Evolutionary conservation across 495 filamentous ascomycete genomes (phyloP), one percentile per base, ranked within the genome.

Genomic region (Aspergillus hancockii): DNA sequence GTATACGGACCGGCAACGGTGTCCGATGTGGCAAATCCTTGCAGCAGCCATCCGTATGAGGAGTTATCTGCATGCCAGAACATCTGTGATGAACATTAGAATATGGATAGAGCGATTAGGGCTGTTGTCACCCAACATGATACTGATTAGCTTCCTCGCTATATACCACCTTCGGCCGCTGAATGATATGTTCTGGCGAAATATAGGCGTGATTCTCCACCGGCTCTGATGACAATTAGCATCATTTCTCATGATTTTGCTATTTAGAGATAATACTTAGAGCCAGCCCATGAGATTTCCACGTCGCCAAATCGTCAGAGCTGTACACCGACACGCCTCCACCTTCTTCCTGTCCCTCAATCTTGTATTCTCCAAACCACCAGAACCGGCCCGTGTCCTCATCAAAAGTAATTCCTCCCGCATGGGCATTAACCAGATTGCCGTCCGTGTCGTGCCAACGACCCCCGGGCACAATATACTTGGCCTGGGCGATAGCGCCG

Each of bases 21-120:
- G 38, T 63, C 55, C 19, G 67, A 64, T 1, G 65, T 63, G 1
- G 67, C 67, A 18, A 67, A 51, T 14, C 67, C 67, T 49, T 69
- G 67, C 0, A 69, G 54, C 22, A 69, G 67, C 49, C 60, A 62
- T 0, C 67, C 67, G 22, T 69, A 69, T 9, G 46, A 61, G n/a
- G 67, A 69, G 32, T 69, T 69, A 28, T 69, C 67, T 6, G 67
- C 67, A 34, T 69, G 67, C 67, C 67, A 69, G 59, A 59, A 65
- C 67, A 69, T 69, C 67, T 69, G 46, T n/a, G n/a, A n/a, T n/a
- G n/a, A n/a, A n/a, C 8, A 7, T 22, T 2, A 1, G 8, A 13
- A 19, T 7, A 0, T 10, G 0, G 8, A 21, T 23, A n/a, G 4
- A 19, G 18, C 6, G 14, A 19, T n/a, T n/a, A n/a, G n/a, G n/a